Evolutionary conservation across 176 grass and related monocot genomes (phyloP).

Genomic region (Eragrostis curvula): DNA sequence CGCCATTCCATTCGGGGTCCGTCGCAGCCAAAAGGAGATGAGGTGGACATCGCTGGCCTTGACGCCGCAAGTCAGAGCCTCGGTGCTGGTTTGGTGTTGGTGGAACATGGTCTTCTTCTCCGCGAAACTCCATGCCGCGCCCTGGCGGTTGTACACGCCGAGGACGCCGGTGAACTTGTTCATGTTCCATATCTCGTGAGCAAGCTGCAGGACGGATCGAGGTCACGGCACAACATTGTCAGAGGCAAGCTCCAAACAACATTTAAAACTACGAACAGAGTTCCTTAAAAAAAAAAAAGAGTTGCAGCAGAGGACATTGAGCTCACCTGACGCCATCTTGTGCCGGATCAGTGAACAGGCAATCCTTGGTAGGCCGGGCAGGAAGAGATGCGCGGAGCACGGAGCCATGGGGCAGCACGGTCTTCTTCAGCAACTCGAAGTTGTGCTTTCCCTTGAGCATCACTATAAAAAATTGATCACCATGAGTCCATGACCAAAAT

Average conservation of each 20-base stretch:
- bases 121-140: conserved; percentile 76
- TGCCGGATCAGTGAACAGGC: conserved; percentile 82
- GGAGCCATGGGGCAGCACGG: conserved; percentile 83
- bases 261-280: neutral
- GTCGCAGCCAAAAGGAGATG: conserved; percentile 65
- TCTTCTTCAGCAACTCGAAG: conserved; percentile 87
- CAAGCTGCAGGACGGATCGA: conserved; percentile 56
- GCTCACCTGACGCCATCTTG: conserved; percentile 76
- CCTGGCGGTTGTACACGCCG: conserved; percentile 97
- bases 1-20: conserved; percentile 70
- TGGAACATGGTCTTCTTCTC: conserved; percentile 89
- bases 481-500: neutral
- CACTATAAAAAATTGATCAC: conserved; percentile 54
- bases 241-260: neutral
- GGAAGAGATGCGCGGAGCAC: conserved; percentile 75
- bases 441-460: conserved; percentile 90
- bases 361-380: conserved; percentile 81
- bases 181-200: conserved; percentile 99
- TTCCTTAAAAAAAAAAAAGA: neutral
- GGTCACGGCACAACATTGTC: neutral
- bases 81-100: conserved; percentile 36
- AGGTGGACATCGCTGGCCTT: conserved; percentile 71
- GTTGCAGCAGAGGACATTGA: no score
- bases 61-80: conserved; percentile 54
- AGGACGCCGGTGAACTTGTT: conserved; percentile 87